A percentile compares a stretch with the other conserved stretches of the same genome.
These are phyloP conservation scores for Rhododendron kiyosumense DNA, from an alignment of 148 eudicot species.

Conservation along the genomic window DNA sequence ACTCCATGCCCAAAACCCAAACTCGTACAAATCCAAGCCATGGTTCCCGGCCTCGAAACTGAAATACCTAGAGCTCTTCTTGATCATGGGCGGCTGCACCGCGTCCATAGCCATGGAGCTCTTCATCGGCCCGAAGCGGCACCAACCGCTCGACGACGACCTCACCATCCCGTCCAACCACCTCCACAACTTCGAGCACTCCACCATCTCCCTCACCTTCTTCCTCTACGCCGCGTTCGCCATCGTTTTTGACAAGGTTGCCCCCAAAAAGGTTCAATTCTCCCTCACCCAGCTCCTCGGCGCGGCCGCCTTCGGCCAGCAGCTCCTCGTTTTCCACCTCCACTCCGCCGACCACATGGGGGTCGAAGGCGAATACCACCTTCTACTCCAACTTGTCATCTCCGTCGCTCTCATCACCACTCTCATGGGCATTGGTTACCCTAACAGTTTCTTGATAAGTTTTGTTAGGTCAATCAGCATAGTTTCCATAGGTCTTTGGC, in stretches of 20 bases:
- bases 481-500: constrained; percentile 69
- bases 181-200: constrained; percentile 85
- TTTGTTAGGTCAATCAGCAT: constrained; percentile 65
- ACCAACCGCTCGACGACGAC: constrained; percentile 76
- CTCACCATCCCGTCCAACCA: constrained; percentile 84
- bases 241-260: constrained; percentile 35
- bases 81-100: constrained; percentile 48
- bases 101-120: constrained; percentile 76
- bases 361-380: constrained; percentile 82
- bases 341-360: constrained; percentile 92
- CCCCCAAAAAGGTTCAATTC: constrained; percentile 17
- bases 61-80: constrained; percentile 60
- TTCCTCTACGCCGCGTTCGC: constrained; percentile 56
- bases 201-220: constrained; percentile 60
- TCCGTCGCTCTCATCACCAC: constrained; percentile 42
- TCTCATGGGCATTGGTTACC: constrained; percentile 44
- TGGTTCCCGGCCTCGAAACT: constrained; percentile 61
- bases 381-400: constrained; percentile 66
- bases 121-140: constrained; percentile 58
- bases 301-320: constrained; percentile 57
- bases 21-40: constrained; percentile 33
- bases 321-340: constrained; percentile 69
- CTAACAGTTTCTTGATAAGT: constrained; percentile 40
- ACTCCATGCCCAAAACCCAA: constrained; percentile 35
- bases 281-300: constrained; percentile 48